Base-by-base conservation (phyloP, 2,329 filamentous ascomycete genomes). In the Amauroascus niger region DNA sequence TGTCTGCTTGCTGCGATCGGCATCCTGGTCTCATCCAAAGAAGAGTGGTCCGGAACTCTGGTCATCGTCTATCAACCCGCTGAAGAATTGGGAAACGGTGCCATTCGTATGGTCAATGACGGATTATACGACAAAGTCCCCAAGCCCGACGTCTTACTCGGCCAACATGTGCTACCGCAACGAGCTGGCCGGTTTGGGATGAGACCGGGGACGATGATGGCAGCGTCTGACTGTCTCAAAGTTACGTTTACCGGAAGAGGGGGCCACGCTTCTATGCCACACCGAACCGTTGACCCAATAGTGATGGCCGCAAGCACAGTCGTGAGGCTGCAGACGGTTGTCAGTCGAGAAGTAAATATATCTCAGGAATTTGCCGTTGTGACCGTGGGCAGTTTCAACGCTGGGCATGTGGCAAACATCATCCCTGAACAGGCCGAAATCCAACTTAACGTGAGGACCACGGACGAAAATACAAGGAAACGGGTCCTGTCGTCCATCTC, bases 21-120 rank as follows among this genome's bases (percentile, higher is more conserved):
- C 49, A 70, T 71, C 0, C 68, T 87, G 0, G 65, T 73, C 1
- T 65, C 64, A 0, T 64, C 68, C 0, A 70, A 65, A n/a, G 59
- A 72, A 0, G 30, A 57, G 0, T 87, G 84, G 83, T 70, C 64
- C 8, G 84, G 84, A 0, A 86, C 81, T 0, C 60, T 87, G 18
- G 68, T 87, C 4, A 64, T 83, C 6, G 65, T 81, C 2, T 87
- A 87, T 64, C 84, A 87, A 60, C 83, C 84, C 0, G 77, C 79
- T 1, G 84, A 87, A 63, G 84, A 87, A 64, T 72, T 77, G 1
- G 81, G 77, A 0, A 74, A 71, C 0, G 84, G 84, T 0, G 84
- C 84, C 0, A 75, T 76, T 65, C 69, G 79, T 22, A 84, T 83
- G 80, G 71, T 84, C 2, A 75, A 79, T 40, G 79, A 79, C 59